Evolutionary conservation across 2,329 filamentous ascomycete species (phyloP).

Genomic region (Trichoderma cornu-damae): DNA sequence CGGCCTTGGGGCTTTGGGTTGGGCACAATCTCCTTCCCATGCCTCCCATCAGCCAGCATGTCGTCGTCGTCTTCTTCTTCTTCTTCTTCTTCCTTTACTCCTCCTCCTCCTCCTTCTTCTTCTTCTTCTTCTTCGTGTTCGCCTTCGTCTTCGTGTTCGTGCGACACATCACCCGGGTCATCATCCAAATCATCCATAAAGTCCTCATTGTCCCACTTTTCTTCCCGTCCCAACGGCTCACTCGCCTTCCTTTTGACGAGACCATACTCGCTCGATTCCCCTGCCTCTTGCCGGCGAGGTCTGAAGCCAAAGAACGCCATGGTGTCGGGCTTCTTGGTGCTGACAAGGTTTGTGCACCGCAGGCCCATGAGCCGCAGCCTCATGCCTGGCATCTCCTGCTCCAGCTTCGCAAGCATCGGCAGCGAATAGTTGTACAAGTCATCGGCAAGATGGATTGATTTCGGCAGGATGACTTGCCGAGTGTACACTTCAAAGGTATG

Average conservation of each 20-base stretch:
- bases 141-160: not conserved
- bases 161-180: not conserved
- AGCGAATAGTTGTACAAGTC: constrained; percentile 78
- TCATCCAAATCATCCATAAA: not conserved
- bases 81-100: too few species aligned
- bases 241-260: constrained; percentile 35
- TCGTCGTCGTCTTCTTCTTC: not conserved
- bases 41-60: constrained; percentile 24
- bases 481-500: constrained; percentile 92
- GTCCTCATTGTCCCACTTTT: constrained; percentile 58
- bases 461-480: constrained; percentile 69
- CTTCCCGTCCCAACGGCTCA: constrained; percentile 30
- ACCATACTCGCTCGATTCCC: constrained; percentile 19
- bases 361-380: constrained; percentile 82
- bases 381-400: constrained; percentile 75
- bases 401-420: constrained; percentile 77
- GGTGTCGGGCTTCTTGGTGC: constrained; percentile 73
- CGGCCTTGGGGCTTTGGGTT: constrained; percentile 33
- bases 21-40: constrained; percentile 49
- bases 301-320: constrained; percentile 72
- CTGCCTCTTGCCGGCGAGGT: constrained; percentile 27
- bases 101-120: too few species aligned
- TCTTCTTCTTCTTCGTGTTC: too few species aligned
- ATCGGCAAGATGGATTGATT: constrained; percentile 65
- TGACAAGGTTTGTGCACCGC: constrained; percentile 80